phyloP scores from a whole-genome alignment of 495 filamentous ascomycete species.

The Penicillium paxilli region DNA sequence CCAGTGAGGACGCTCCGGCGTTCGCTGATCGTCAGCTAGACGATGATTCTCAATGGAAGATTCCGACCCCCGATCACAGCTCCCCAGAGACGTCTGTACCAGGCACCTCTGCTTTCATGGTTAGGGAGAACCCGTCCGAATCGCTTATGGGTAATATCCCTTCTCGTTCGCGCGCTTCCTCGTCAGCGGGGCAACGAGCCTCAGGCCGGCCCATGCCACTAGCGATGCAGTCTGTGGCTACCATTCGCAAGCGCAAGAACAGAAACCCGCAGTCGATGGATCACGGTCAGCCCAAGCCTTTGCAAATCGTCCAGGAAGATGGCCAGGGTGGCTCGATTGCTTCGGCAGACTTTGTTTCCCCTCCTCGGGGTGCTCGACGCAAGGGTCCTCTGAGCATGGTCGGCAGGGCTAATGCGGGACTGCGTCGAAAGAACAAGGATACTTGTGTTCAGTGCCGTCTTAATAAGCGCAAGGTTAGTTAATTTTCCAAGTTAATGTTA shows the following conservation, averaged over 20 bases:
- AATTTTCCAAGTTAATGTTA: not conserved
- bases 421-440: slow-evolving; percentile 50
- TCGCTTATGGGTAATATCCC: slow-evolving; percentile 27
- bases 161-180: slow-evolving; percentile 28
- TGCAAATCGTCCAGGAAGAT: slow-evolving; percentile 52
- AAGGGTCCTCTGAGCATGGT: slow-evolving; percentile 48
- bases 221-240: slow-evolving; percentile 36
- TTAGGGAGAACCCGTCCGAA: slow-evolving; percentile 39
- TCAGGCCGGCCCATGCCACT: slow-evolving; percentile 31
- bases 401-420: slow-evolving; percentile 45
- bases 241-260: slow-evolving; percentile 45
- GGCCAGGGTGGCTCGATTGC: slow-evolving; percentile 48
- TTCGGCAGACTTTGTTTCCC: slow-evolving; percentile 50
- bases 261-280: slow-evolving; percentile 33
- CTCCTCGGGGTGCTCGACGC: slow-evolving; percentile 46
- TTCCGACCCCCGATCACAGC: slow-evolving; percentile 23
- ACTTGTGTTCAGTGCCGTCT: slow-evolving; percentile 50
- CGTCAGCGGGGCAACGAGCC: slow-evolving; percentile 26
- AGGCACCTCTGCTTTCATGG: slow-evolving; percentile 40
- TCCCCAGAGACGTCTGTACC: slow-evolving; percentile 26
- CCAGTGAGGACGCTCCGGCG: slow-evolving; percentile 32
- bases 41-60: slow-evolving; percentile 35
- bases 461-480: slow-evolving; percentile 50
- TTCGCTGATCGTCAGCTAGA: slow-evolving; percentile 35
- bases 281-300: slow-evolving; percentile 31